These are phyloP conservation scores for Cladosporium sp. DNA, from an alignment of 2,329 filamentous ascomycete genomes.

Conservation along the genomic window DNA sequence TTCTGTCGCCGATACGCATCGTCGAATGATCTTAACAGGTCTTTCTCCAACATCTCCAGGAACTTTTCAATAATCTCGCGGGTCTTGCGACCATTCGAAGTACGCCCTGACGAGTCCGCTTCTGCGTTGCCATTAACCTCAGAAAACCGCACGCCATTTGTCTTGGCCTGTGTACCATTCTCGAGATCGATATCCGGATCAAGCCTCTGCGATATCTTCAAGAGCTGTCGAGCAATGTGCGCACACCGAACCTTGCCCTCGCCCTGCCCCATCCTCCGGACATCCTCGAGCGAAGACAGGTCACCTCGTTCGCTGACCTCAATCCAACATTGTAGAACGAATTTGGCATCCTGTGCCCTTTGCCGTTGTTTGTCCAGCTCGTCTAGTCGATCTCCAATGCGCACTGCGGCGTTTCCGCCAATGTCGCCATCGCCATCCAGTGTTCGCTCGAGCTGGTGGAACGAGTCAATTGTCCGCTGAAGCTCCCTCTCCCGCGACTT, in stretches of 20 bases:
- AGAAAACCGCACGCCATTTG: conserved; percentile 27
- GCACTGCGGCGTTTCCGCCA: conserved; percentile 85
- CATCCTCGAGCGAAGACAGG: conserved; percentile 80
- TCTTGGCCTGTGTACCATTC: conserved; percentile 23
- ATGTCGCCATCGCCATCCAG: conserved; percentile 56
- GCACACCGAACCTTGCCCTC: conserved; percentile 94
- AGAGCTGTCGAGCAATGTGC: conserved; percentile 85
- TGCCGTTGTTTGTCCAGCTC: conserved; percentile 90
- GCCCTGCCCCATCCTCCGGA: conserved; percentile 76
- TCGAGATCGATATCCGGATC: conserved; percentile 57
- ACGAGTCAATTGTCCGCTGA: conserved; percentile 85
- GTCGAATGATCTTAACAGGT: conserved; percentile 92
- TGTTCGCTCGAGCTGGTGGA: conserved; percentile 82
- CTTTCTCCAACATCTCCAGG: conserved; percentile 90
- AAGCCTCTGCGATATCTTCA: conserved; percentile 88
- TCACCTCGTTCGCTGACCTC: conserved; percentile 89
- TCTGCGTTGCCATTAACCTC: conserved; percentile 48
- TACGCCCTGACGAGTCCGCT: conserved; percentile 43
- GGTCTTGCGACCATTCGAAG: conserved; percentile 17
- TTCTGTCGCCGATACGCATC: conserved; percentile 93
- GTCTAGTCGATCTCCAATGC: conserved; percentile 90
- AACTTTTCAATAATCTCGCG: conserved; percentile 95
- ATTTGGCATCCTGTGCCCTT: conserved; percentile 86
- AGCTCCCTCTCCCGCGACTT: conserved; percentile 84
- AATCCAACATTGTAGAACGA: conserved; percentile 93